Evolutionary conservation across 2,329 filamentous ascomycete genomes (phyloP), one percentile per base, ranked within the genome.

Genomic region (Cladosporium sp.): DNA sequence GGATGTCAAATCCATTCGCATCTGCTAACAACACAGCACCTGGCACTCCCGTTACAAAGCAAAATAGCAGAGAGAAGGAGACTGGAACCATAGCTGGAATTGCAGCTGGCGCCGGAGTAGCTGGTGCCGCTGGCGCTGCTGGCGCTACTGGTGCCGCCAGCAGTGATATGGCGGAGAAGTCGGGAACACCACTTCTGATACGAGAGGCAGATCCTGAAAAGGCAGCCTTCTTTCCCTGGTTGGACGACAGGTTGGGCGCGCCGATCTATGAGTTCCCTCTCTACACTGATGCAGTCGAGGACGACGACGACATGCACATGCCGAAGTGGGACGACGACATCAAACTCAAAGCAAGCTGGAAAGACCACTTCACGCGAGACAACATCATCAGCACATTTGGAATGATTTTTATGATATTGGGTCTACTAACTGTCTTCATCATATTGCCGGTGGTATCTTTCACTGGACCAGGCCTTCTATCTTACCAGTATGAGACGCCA

Each of bases 231-330:
- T 68, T 71, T 53, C 66, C 67, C 2, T 69, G 70, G 20, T 57
- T 76, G 9, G 73, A 78, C 57, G 74, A 78, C 55, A 66, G 73
- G 27, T 60, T 78, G 11, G 67, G 63, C 15, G 71, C 69, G 7
- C 72, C 74, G 1, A 67, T 69, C 18, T 65, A 65, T 52, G 59
- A 56, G 1, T 74, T 73, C 58, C 70, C 75, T 4, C 57, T 79
- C 16, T 75, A 76, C 54, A 64, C 67, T 12, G 71, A 78, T 52
- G 70, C 78, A 52, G 67, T 72, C 41, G 78, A 80, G 57, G 69
- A 69, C 20, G 78, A 80, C 53, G 78, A 80, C 53, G 72, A 74
- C 20, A 69, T 78, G 62, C 77, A 80, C 52, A 74, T 76, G 67
- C 77, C 78, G 8, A 65, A 67, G 40, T 71, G 72, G 42, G 73